phyloP scores from a whole-genome alignment of 306 rosid species.

The Abrus pulchellus region DNA sequence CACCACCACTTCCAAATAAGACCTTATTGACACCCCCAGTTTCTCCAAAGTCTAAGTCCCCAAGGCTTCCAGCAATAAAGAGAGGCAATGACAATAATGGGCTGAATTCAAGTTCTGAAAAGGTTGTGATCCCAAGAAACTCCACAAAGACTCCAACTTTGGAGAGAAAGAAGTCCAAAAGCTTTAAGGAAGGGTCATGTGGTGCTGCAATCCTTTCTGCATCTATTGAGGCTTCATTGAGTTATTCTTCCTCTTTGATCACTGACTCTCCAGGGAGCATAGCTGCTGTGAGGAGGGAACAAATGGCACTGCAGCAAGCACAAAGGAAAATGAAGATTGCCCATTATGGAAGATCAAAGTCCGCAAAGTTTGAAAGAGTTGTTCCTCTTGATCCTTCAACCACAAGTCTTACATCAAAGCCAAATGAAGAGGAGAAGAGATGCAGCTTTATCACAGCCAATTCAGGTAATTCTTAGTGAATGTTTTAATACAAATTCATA shows the following conservation, averaged over 20 bases:
- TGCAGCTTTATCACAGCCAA: slow-evolving; percentile 94
- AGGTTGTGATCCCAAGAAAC: slow-evolving; percentile 63
- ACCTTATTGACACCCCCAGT: slow-evolving; percentile 64
- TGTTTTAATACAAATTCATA: neutral
- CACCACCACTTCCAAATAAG: slow-evolving; percentile 51
- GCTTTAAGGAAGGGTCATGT: slow-evolving; percentile 70
- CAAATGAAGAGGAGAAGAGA: slow-evolving; percentile 72
- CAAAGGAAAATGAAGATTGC: slow-evolving; percentile 93
- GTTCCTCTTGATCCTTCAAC: slow-evolving; percentile 61
- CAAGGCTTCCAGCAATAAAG: slow-evolving; percentile 80
- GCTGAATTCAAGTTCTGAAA: slow-evolving; percentile 72
- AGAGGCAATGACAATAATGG: slow-evolving; percentile 73
- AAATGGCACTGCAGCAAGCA: slow-evolving; percentile 87
- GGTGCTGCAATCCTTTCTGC: slow-evolving; percentile 26
- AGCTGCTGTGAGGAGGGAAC: slow-evolving; percentile 94
- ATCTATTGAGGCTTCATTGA: slow-evolving; percentile 66
- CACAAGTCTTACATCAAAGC: slow-evolving; percentile 43
- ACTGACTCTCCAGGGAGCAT: slow-evolving; percentile 96
- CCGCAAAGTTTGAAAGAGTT: slow-evolving; percentile 81
- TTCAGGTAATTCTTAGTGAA: slow-evolving; percentile 65
- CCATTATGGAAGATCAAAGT: slow-evolving; percentile 97
- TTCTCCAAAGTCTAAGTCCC: slow-evolving; percentile 84
- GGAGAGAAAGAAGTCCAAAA: slow-evolving; percentile 91
- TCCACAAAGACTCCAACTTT: slow-evolving; percentile 59
- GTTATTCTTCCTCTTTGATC: slow-evolving; percentile 81